Base-by-base conservation (phyloP, 495 filamentous ascomycete species). In the Aspergillus asperescens region DNA sequence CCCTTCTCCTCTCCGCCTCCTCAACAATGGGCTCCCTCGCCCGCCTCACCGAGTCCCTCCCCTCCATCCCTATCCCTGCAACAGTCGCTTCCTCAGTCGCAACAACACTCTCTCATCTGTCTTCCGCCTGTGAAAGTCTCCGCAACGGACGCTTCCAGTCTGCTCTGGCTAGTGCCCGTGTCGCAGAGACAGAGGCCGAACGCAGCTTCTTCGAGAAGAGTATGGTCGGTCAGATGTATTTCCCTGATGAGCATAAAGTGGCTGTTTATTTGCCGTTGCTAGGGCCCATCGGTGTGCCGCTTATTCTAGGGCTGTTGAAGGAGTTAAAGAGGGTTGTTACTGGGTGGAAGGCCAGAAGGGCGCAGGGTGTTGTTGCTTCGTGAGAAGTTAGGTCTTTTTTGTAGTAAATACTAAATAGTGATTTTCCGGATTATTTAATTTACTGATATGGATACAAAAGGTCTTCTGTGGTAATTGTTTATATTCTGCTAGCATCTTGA, bases 171-270 rank as follows among this genome's bases (percentile, higher is more conserved):
- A 84, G 88, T 63, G 90, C 90, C 1, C 77, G 86, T 7, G 83
- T 91, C 13, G 94, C 94, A 5, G 90, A 95, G 64, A 78, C 77
- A 2, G 88, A 94, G 61, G 93, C 90, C 0, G 94, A 98, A 69
- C 84, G 85, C 45, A 93, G 90, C 3, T 98, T 98, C 68, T 98
- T 98, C 60, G 94, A 98, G 73, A 95, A 94, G 68, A 94, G 87
- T 62, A 98, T 98, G 93, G 93, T 98, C 35, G 93, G 93, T 1
- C 93, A 97, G 71, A 84, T 96, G 55, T 96, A 88, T 80, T 98
- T 89, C 67, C 93, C 93, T 1, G 94, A 98, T 62, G 93, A 98
- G 70, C 93, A 98, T 62, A 98, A 97, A 69, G 79, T 97, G n/a
- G 94, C 93, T 0, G 93, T 98, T 10, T 98, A 97, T 62, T 63